Evolutionary conservation across 257 asterid species (phyloP), one percentile per base, ranked within the genome.

Genomic region (Knoxia roxburghii): DNA sequence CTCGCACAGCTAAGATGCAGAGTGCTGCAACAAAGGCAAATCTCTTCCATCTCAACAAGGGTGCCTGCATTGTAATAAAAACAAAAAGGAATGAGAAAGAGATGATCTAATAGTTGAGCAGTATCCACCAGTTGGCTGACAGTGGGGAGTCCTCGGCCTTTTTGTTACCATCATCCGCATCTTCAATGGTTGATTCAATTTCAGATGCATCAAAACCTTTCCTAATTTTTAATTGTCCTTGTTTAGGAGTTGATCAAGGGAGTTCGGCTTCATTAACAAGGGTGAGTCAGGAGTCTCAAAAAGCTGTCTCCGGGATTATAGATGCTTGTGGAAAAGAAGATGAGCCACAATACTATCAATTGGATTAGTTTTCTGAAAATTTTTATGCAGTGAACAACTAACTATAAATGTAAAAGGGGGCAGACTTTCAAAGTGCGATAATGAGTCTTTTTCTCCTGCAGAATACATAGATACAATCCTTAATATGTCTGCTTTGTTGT

Each of bases 1-100:
- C 99, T 59, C 99, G 85, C 29, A 90, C 97, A 18, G 93, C 95
- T 49, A 94, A 87, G 80, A 94, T 94, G 87, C 99, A 94, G 90
- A 88, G 78, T 49, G 99, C 99, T 75, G 96, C 99, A 77, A 90
- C 80, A 46, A 90, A 74, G n/a, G 97, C 96, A 75, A 85, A 90
- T 80, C 99, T 85, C 87, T 94, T 94, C 99, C 99, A 94, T 81
- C 99, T 88, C 72, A 94, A 70, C 78, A 88, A 72, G 2, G 99
- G 97, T 62, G 90, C 81, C 99, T 94, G 86, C 68, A 78, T 54
- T 15, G 61, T 41, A 75, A 56, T 68, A n/a, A n/a, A n/a, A n/a
- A n/a, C 49, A 67, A 21, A 45, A 39, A 48, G 59, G n/a, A 26
- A 23, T 20, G 17, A 61, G 26, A 48, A n/a, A n/a, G n/a, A n/a